Conservation (phyloP, 2,329 filamentous ascomycete genomes). For the Thermothelomyces thermophilus region DNA sequence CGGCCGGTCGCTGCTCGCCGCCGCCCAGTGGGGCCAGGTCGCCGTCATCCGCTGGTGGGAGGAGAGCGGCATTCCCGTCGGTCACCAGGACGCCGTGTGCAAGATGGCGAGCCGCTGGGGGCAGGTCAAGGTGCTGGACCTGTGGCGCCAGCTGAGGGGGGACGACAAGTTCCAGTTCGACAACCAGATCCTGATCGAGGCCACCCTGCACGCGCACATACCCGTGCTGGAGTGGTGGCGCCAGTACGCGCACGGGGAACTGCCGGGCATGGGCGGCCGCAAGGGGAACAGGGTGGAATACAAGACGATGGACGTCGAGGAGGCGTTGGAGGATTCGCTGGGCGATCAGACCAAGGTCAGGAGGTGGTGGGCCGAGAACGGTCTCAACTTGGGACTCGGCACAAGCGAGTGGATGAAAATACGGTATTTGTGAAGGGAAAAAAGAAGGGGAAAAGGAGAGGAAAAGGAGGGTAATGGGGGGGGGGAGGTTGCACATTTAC, state of each 20-base stretch:
- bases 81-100: constrained; percentile 73
- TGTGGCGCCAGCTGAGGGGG: constrained; percentile 71
- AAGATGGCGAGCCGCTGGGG: constrained; percentile 81
- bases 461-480: too few relatives aligned
- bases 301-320: constrained; percentile 91
- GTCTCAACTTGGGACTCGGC: constrained; percentile 70
- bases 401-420: constrained; percentile 88
- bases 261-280: constrained; percentile 47
- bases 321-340: constrained; percentile 83
- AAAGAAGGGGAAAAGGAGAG: too few relatives aligned
- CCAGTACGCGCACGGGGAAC: constrained; percentile 52
- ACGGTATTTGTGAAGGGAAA: constrained; percentile 54
- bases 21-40: constrained; percentile 73
- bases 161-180: constrained; percentile 40
- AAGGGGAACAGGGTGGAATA: constrained; percentile 74
- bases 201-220: constrained; percentile 80
- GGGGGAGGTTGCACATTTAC: too few relatives aligned
- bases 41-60: constrained; percentile 85
- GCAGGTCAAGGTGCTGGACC: constrained; percentile 73
- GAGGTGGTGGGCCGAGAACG: constrained; percentile 83
- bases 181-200: constrained; percentile 57
- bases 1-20: constrained; percentile 76
- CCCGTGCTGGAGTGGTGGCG: constrained; percentile 92
- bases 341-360: constrained; percentile 64
- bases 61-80: constrained; percentile 68